Evolutionary conservation across 2,329 filamentous ascomycete species (phyloP).

Genomic region (Pestalotiopsis sp.): DNA sequence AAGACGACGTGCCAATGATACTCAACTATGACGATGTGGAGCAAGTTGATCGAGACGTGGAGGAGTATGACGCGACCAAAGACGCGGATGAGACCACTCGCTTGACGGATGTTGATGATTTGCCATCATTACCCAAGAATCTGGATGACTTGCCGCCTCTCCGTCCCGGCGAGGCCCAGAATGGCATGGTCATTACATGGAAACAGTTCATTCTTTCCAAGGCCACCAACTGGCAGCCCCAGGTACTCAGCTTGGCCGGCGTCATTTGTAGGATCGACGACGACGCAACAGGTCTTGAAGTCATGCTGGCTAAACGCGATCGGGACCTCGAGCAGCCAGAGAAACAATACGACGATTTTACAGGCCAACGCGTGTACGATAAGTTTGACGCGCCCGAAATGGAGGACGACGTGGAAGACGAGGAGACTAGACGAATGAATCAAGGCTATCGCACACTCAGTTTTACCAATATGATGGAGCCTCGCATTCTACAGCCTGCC

Average conservation of each 20-base stretch:
- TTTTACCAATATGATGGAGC: constrained; percentile 68
- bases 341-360: constrained; percentile 64
- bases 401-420: constrained; percentile 56
- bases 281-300: constrained; percentile 52
- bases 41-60: not conserved
- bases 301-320: constrained; percentile 73
- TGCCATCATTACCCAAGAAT: constrained; percentile 65
- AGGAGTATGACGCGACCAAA: constrained; percentile 31
- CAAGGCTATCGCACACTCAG: constrained; percentile 62
- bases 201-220: constrained; percentile 65
- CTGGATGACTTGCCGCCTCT: constrained; percentile 56
- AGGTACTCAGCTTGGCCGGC: constrained; percentile 67
- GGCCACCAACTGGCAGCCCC: constrained; percentile 68
- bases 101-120: constrained; percentile 57
- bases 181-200: constrained; percentile 71
- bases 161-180: constrained; percentile 46
- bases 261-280: constrained; percentile 61
- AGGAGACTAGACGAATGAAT: constrained; percentile 40
- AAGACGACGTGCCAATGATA: constrained; percentile 30
- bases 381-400: constrained; percentile 76
- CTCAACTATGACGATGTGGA: constrained; percentile 44
- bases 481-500: constrained; percentile 63
- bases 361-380: constrained; percentile 74
- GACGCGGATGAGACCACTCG: constrained; percentile 42
- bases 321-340: constrained; percentile 57